These are phyloP conservation scores for Samsoniella hepiali DNA, from an alignment of 2,329 filamentous ascomycete species.

Conservation along the genomic window DNA sequence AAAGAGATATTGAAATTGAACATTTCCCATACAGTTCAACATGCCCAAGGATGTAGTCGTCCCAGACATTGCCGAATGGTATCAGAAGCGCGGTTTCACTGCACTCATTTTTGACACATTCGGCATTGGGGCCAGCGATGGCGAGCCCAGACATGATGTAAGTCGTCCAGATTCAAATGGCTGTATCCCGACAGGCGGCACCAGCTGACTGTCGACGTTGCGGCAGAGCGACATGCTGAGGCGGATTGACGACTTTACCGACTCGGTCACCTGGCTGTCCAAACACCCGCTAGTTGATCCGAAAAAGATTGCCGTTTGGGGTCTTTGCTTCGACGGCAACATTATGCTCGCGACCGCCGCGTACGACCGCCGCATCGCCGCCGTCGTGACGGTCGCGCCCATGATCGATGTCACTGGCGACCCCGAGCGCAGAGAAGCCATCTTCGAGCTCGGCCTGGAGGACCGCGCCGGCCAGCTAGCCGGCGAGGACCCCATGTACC, in stretches of 20 bases:
- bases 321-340: background rate
- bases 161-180: background rate
- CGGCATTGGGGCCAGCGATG: background rate
- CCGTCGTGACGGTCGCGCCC: background rate
- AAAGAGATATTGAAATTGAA: background rate
- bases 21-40: background rate
- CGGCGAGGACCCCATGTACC: background rate
- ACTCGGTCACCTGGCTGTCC: background rate
- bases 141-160: constrained; percentile 2
- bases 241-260: background rate
- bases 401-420: background rate
- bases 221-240: too few relatives aligned
- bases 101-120: constrained; percentile 1
- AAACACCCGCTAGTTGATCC: background rate
- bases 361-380: background rate
- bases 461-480: background rate
- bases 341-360: background rate
- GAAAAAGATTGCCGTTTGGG: background rate
- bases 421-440: background rate
- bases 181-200: too few relatives aligned
- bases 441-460: background rate
- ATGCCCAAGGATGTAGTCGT: constrained; percentile 1
- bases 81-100: background rate
- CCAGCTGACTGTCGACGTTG: too few relatives aligned
- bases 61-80: background rate